Conservation (phyloP, 768 basidiomycete species). For the Mycena capillaripes region DNA sequence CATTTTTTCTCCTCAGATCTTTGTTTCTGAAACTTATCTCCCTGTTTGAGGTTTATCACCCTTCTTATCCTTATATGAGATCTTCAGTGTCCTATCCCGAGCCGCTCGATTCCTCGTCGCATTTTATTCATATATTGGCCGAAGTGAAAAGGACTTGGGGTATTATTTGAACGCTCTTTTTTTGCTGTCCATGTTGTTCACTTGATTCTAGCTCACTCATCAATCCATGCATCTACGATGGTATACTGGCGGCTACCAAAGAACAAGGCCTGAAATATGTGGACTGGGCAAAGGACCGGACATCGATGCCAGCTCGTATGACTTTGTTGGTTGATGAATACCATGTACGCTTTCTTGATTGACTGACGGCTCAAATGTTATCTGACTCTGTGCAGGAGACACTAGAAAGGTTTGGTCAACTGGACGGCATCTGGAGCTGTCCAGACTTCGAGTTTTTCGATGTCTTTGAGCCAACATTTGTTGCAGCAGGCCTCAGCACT, state of each 20-base stretch:
- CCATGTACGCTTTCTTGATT: constrained; percentile 13
- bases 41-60: constrained; percentile 37
- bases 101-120: constrained; percentile 39
- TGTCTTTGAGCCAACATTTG: constrained; percentile 32
- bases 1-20: neutral
- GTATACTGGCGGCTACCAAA: constrained; percentile 28
- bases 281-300: constrained; percentile 32
- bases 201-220: neutral
- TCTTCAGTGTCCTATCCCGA: constrained; percentile 39
- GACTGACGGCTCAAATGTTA: neutral
- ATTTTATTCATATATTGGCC: constrained; percentile 31
- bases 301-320: constrained; percentile 10
- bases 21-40: neutral
- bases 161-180: neutral
- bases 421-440: neutral
- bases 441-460: constrained; percentile 16
- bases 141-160: constrained; percentile 25
- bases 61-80: constrained; percentile 36
- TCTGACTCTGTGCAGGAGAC: neutral
- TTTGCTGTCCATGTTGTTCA: neutral
- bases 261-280: constrained; percentile 33
- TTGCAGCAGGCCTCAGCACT: neutral
- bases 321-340: constrained; percentile 32
- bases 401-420: neutral
- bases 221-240: constrained; percentile 4